Percentiles rank a stretch among this genome's conserved stretches.
Evolutionary conservation across 208 protist species (phyloP).

Genomic region (Trypanosoma vivax): DNA sequence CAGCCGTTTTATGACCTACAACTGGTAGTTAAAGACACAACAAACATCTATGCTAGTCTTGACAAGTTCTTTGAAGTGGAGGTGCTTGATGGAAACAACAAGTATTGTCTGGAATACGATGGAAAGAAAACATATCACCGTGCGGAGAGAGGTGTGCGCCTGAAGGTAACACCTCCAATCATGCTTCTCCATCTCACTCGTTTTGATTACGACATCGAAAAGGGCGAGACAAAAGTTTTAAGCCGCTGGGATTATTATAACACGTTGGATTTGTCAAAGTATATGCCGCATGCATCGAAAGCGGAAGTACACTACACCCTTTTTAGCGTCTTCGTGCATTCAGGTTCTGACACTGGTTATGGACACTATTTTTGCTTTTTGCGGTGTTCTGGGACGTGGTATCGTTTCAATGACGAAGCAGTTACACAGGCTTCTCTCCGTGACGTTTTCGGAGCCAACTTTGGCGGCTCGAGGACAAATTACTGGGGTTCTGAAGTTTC

Average conservation of each 20-base stretch:
- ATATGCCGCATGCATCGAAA: slow-evolving; percentile 60
- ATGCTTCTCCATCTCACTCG: slow-evolving; percentile 87
- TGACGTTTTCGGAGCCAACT: slow-evolving; percentile 84
- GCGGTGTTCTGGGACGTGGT: slow-evolving; percentile 65
- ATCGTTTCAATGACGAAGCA: slow-evolving; percentile 89
- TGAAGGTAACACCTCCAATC: slow-evolving; percentile 79
- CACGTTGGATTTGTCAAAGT: slow-evolving; percentile 72
- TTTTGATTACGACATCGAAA: slow-evolving; percentile 86
- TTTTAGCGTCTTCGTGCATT: slow-evolving; percentile 85
- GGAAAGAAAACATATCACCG: slow-evolving; percentile 74
- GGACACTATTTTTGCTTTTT: slow-evolving; percentile 89
- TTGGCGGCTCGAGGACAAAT: slow-evolving; percentile 77
- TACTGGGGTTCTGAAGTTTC: slow-evolving; percentile 84
- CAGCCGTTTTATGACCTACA: slow-evolving; percentile 90
- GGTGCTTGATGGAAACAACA: slow-evolving; percentile 90
- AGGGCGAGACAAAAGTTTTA: slow-evolving; percentile 82
- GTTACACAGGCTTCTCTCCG: slow-evolving; percentile 72
- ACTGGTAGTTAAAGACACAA: slow-evolving; percentile 84
- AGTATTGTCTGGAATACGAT: slow-evolving; percentile 83
- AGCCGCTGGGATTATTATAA: slow-evolving; percentile 83
- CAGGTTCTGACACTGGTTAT: slow-evolving; percentile 80
- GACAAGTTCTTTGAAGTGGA: slow-evolving; percentile 86
- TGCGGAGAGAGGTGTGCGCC: slow-evolving; percentile 79
- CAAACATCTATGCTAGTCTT: slow-evolving; percentile 82
- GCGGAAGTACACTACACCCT: slow-evolving; percentile 79